A percentile compares a stretch with the other conserved stretches of the same genome.
phyloP scores from a whole-genome alignment of 345 rosid species.

The Populus alba region DNA sequence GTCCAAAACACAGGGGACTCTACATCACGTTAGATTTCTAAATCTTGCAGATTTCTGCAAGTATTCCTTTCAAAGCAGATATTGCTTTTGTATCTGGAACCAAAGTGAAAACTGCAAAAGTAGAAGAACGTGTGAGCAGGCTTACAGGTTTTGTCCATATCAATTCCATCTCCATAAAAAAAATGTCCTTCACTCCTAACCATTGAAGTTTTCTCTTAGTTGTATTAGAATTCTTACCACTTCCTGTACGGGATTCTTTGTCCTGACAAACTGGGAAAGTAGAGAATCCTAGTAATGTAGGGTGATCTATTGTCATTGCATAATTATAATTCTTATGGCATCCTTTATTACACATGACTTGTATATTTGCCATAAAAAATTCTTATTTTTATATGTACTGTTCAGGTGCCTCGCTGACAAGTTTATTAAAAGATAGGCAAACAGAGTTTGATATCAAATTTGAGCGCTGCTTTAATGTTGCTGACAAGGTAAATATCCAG shows the following conservation, averaged over 20 bases:
- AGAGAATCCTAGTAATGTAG: neutral
- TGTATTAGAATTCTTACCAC: neutral
- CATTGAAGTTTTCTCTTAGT: slow-evolving; percentile 4
- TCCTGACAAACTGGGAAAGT: neutral
- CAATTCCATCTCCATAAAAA: slow-evolving; percentile 7
- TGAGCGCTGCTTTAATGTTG: slow-evolving; percentile 47
- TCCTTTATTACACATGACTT: neutral
- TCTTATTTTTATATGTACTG: neutral
- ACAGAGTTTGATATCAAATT: slow-evolving; percentile 69
- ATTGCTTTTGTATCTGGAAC: slow-evolving; percentile 71
- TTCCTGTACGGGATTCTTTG: neutral
- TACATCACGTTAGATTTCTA: slow-evolving; percentile 15
- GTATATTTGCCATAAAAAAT: neutral
- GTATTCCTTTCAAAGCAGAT: slow-evolving; percentile 60
- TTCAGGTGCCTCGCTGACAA: slow-evolving; percentile 53
- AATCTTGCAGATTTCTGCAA: slow-evolving; percentile 59
- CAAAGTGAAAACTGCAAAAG: slow-evolving; percentile 32
- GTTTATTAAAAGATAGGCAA: slow-evolving; percentile 53
- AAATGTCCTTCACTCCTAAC: slow-evolving; percentile 3
- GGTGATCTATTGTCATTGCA: neutral
- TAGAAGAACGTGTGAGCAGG: slow-evolving; percentile 54
- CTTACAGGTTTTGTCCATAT: slow-evolving; percentile 61
- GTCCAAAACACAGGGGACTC: neutral
- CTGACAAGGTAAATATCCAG: slow-evolving; percentile 51
- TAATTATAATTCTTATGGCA: neutral